Evolutionary conservation across 2,329 filamentous ascomycete species (phyloP), one percentile per base, ranked within the genome.

Genomic region (Conoideocrella luteorostrata): DNA sequence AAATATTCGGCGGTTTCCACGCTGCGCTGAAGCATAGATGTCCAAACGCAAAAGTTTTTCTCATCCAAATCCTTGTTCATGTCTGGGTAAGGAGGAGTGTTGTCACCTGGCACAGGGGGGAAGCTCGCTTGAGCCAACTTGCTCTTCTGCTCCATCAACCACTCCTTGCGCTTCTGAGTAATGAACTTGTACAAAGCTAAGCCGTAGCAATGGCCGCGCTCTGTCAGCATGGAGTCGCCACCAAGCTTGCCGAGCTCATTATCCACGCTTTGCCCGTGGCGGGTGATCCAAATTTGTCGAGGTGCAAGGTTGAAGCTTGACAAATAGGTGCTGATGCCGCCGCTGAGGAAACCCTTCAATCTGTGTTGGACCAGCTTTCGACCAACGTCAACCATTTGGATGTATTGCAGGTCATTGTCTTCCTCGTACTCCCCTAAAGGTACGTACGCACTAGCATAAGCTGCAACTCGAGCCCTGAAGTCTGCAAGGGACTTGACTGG

Each of bases 1-100:
- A 97, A 98, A 62, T 86, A 85, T 51, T 93, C 82, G 0, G 86
- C 89, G 1, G 90, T 94, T 59, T 95, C 82, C 40, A 93, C 83
- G 47, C 87, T 89, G 51, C 93, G 86, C 60, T 86, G 84, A 50
- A 98, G 78, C 91, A 97, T 97, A 3, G 88, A 95, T 1, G 91
- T 96, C 93, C 93, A 98, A 13, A 98, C 88, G 63, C 93, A 98
- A 61, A 96, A 97, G 60, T 88, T 88, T 70, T 95, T 95, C 57
- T 86, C 77, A 23, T 85, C 78, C 23, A 82, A 69, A 39, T 84
- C 82, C 39, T 75, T 75, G 49, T 80, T 75, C 53, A 84, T 83
- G 59, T 95, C 88, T 0, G 93, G 93, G 57, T 98, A 97, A 0
- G 93, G 93, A 4, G 93, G 93, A 0, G 93, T 97, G 52, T 86